These are phyloP conservation scores for Fusarium avenaceum DNA, from an alignment of 2,329 filamentous ascomycete species.

Conservation along the genomic window DNA sequence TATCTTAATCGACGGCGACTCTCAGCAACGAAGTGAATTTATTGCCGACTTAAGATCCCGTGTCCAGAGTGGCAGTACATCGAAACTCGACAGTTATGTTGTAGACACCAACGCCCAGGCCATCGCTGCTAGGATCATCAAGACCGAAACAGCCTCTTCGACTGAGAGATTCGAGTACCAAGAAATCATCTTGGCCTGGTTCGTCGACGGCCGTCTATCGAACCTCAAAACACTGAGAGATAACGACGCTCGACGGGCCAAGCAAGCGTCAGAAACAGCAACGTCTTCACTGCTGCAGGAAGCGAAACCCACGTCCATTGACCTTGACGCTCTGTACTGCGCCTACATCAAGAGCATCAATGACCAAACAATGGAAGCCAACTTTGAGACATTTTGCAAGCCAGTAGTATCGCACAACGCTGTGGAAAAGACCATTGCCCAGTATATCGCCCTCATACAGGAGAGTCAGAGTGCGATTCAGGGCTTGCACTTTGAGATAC, in stretches of 20 bases:
- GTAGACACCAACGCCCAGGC: conserved; percentile 18
- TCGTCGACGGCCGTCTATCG: conserved; percentile 7
- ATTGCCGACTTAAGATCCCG: background rate
- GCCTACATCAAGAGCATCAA: conserved; percentile 33
- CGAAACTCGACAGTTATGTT: conserved; percentile 10
- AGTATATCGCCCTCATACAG: conserved; percentile 30
- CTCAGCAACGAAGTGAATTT: background rate
- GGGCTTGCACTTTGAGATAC: conserved; percentile 16
- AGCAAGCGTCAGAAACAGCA: background rate
- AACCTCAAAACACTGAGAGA: conserved; percentile 11
- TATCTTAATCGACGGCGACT: background rate
- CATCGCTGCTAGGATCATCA: conserved; percentile 17
- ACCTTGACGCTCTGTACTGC: conserved; percentile 8
- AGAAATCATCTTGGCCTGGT: conserved; percentile 28
- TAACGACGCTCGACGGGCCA: background rate
- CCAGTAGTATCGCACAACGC: conserved; percentile 11
- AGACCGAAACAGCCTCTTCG: rapidly evolving
- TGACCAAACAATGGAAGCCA: conserved; percentile 15
- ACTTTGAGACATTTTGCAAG: conserved; percentile 9
- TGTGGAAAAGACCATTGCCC: background rate
- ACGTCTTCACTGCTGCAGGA: background rate
- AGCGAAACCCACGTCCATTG: background rate
- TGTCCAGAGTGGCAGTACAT: rapidly evolving
- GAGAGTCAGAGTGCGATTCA: conserved; percentile 19
- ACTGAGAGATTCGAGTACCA: conserved; percentile 6